These are phyloP conservation scores for Annulohypoxylon moriforme DNA, from an alignment of 495 filamentous ascomycete species.

Conservation along the genomic window DNA sequence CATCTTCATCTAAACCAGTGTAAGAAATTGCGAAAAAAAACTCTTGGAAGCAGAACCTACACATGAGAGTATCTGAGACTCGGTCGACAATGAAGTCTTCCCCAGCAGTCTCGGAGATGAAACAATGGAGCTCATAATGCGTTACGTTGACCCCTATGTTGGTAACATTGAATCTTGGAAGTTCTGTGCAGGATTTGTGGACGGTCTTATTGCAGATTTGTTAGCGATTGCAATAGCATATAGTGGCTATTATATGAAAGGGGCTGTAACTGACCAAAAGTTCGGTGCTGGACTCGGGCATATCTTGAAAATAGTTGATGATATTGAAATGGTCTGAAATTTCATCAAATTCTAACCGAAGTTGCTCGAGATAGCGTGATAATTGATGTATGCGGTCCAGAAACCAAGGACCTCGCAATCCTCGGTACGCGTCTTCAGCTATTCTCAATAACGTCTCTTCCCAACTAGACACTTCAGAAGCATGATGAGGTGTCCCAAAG, in stretches of 20 bases:
- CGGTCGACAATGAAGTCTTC: conserved; percentile 12
- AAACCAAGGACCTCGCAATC: conserved; percentile 22
- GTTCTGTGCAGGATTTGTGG: conserved; percentile 23
- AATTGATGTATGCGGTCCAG: conserved; percentile 14
- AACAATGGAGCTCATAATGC: conserved; percentile 17
- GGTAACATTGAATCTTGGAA: conserved; percentile 15
- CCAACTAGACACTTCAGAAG: conserved; percentile 4
- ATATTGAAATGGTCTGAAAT: conserved; percentile 20
- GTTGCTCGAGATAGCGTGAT: conserved; percentile 1
- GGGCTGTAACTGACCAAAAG: conserved; percentile 4
- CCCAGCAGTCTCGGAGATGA: conserved; percentile 2
- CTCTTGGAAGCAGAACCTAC: background rate
- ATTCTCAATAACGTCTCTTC: conserved; percentile 14
- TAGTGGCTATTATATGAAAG: background rate
- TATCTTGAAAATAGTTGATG: conserved; percentile 23
- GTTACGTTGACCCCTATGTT: conserved; percentile 13
- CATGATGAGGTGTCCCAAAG: conserved; percentile 24
- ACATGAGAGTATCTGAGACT: background rate
- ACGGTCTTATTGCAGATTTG: conserved; percentile 11
- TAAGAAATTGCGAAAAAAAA: background rate
- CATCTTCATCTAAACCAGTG: background rate
- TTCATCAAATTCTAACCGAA: background rate
- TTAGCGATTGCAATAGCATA: background rate
- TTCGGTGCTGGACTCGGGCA: conserved; percentile 13
- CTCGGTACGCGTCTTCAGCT: conserved; percentile 22